phyloP scores from a whole-genome alignment of 228 moss, liverwort and hornwort genomes.

The Sphagnum magellanicum region DNA sequence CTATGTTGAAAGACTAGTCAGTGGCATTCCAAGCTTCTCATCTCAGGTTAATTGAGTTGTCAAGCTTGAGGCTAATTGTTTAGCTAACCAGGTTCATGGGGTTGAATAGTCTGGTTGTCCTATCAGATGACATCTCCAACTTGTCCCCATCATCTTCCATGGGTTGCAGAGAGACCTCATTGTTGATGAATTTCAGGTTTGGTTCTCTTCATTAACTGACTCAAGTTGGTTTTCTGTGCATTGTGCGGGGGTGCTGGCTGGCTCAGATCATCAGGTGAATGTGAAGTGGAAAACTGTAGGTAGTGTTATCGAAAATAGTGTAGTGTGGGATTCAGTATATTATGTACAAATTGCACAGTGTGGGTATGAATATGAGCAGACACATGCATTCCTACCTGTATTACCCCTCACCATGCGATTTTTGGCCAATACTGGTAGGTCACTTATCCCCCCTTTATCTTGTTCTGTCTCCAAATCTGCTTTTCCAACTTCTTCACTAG shows the following conservation, averaged over 20 bases:
- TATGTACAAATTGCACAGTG: slow-evolving; percentile 87
- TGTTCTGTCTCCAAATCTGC: not conserved
- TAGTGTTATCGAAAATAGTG: slow-evolving; percentile 43
- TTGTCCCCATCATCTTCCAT: no score
- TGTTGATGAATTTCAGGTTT: no score
- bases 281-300: slow-evolving; percentile 51
- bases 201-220: no score
- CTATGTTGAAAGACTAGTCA: no score
- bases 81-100: no score
- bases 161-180: no score
- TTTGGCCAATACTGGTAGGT: slow-evolving; percentile 45
- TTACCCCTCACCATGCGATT: slow-evolving; percentile 64
- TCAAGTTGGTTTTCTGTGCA: not conserved
- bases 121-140: no score
- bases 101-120: no score
- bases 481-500: no score
- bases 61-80: no score
- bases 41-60: no score
- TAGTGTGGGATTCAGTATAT: slow-evolving; percentile 93
- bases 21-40: no score
- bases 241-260: not conserved
- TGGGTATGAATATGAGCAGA: slow-evolving; percentile 94
- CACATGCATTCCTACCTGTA: slow-evolving; percentile 71
- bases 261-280: slow-evolving; percentile 15
- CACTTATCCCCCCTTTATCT: not conserved